A percentile compares a stretch with the other conserved stretches of the same genome.
These are phyloP conservation scores for Colletotrichum brevisporum DNA, from an alignment of 2,329 filamentous ascomycete genomes.

Conservation along the genomic window DNA sequence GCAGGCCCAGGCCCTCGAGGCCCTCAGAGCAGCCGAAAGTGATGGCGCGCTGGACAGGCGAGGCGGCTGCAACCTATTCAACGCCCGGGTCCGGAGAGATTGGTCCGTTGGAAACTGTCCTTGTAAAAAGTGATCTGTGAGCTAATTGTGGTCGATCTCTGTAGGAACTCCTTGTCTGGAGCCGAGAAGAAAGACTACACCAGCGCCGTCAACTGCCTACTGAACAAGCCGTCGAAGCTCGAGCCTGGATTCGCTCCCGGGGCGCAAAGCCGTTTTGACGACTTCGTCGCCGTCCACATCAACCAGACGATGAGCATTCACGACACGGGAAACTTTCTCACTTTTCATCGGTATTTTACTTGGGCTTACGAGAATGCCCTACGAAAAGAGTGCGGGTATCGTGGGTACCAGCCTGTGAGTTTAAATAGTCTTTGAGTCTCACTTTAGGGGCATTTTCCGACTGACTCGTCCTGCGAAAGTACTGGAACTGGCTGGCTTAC, in stretches of 20 bases:
- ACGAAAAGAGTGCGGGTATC: conserved; percentile 39
- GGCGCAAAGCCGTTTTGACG: conserved; percentile 39
- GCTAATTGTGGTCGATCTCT: neutral
- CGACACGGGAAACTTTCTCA: conserved; percentile 33
- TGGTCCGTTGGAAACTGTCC: conserved; percentile 1
- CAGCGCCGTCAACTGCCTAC: conserved; percentile 39
- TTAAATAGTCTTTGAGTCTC: too few relatives aligned
- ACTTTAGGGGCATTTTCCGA: neutral
- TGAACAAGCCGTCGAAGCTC: conserved; percentile 27
- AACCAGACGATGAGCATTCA: conserved; percentile 36
- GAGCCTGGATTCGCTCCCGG: conserved; percentile 26
- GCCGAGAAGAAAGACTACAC: conserved; percentile 41
- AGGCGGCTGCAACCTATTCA: conserved; percentile 22
- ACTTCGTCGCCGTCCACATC: conserved; percentile 42
- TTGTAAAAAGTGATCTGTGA: neutral
- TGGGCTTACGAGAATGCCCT: conserved; percentile 39
- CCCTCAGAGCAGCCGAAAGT: conserved; percentile 21
- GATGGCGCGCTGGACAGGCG: conserved; percentile 22
- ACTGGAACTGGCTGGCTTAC: conserved; percentile 55
- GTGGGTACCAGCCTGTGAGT: conserved; percentile 36
- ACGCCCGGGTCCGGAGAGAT: conserved; percentile 21
- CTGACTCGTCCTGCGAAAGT: conserved; percentile 35
- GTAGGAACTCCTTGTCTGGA: conserved; percentile 43
- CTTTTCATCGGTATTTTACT: conserved; percentile 40
- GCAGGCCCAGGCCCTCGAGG: conserved; percentile 27